These are phyloP conservation scores for Gamsiella multidivaricata DNA, from an alignment of 192 early-diverging fungal species.

Conservation along the genomic window DNA sequence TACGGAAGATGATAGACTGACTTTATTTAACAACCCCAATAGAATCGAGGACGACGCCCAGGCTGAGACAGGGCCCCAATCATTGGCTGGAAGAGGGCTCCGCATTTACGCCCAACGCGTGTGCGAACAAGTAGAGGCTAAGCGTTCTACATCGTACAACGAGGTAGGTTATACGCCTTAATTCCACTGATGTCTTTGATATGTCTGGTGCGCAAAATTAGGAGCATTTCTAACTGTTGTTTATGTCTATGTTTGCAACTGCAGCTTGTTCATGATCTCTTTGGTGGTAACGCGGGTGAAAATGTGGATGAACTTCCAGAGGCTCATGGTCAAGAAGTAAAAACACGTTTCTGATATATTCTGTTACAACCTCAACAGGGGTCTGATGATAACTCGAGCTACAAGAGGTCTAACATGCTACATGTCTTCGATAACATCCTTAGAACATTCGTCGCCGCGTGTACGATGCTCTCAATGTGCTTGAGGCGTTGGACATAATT, in stretches of 20 bases:
- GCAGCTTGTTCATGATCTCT: constrained; percentile 46
- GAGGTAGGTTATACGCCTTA: constrained; percentile 55
- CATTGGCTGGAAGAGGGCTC: constrained; percentile 55
- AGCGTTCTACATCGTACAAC: constrained; percentile 70
- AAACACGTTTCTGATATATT: neutral
- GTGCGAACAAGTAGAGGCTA: constrained; percentile 67
- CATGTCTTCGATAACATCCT: too few relatives aligned
- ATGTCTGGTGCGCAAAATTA: too few relatives aligned
- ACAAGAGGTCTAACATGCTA: too few relatives aligned
- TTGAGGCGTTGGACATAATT: constrained; percentile 73
- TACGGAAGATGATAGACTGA: neutral
- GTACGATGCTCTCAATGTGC: constrained; percentile 78
- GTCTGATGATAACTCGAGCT: too few relatives aligned
- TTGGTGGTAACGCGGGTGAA: constrained; percentile 7
- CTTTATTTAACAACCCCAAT: neutral
- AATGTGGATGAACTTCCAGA: constrained; percentile 1
- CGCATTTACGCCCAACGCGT: constrained; percentile 71
- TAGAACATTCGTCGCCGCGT: constrained; percentile 78
- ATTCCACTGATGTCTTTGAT: too few relatives aligned
- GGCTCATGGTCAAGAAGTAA: constrained; percentile 32
- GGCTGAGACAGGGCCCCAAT: neutral
- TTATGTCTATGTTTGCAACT: neutral
- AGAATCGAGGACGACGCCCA: constrained; percentile 27
- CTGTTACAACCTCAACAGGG: neutral
- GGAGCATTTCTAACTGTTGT: too few relatives aligned